phyloP scores from a whole-genome alignment of 495 filamentous ascomycete genomes.

The Sporormia fimetaria region DNA sequence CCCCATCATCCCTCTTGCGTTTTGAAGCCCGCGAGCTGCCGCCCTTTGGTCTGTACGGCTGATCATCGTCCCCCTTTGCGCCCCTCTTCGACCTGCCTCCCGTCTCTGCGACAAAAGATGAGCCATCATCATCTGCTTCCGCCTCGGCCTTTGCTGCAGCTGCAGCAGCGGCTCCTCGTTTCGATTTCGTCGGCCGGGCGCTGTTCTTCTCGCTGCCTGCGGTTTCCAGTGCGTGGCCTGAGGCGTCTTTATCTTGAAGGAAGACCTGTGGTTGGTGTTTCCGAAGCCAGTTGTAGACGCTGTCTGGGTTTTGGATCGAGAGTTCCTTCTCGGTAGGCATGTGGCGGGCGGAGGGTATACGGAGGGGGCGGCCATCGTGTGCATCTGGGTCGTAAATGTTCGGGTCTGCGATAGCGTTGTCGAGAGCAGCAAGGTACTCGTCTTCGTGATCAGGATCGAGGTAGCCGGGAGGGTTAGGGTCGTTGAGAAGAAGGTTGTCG shows the following conservation, averaged over 20 bases:
- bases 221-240: slow-evolving; percentile 27
- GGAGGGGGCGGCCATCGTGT: slow-evolving; percentile 15
- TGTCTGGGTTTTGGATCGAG: slow-evolving; percentile 62
- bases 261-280: slow-evolving; percentile 74
- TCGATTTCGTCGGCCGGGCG: slow-evolving; percentile 17
- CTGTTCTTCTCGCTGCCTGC: slow-evolving; percentile 12
- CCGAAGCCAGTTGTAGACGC: slow-evolving; percentile 83
- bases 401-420: slow-evolving; percentile 46
- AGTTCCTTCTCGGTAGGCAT: slow-evolving; percentile 23
- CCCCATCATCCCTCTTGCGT: slow-evolving; percentile 52
- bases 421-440: slow-evolving; percentile 62
- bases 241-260: slow-evolving; percentile 61
- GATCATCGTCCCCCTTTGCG: slow-evolving; percentile 54
- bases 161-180: slow-evolving; percentile 14
- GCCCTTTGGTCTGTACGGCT: slow-evolving; percentile 30
- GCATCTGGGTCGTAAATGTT: slow-evolving; percentile 14
- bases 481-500: slow-evolving; percentile 18
- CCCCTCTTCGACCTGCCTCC: slow-evolving; percentile 42
- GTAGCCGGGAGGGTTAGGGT: slow-evolving; percentile 35
- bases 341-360: slow-evolving; percentile 9
- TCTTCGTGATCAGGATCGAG: slow-evolving; percentile 68
- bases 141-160: slow-evolving; percentile 38
- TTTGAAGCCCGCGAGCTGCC: slow-evolving; percentile 40
- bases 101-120: slow-evolving; percentile 38
- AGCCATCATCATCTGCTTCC: slow-evolving; percentile 45